phyloP scores from a whole-genome alignment of 75 land plant species.

The Pinus albicaulis region DNA sequence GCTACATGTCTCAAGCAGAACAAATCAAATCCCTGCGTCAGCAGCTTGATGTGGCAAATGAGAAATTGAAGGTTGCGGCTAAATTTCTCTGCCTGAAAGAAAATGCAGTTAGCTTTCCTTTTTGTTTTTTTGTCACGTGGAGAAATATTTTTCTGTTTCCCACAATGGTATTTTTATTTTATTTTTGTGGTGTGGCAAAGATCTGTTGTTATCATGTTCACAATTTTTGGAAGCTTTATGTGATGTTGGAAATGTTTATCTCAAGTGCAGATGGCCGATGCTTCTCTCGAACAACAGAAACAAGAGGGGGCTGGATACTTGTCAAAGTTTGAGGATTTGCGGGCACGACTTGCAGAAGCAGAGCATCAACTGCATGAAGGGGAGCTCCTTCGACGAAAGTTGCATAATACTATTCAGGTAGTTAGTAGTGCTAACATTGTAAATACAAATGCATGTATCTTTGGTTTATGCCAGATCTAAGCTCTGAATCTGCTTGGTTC shows the following conservation, averaged over 20 bases:
- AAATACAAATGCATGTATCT: background rate
- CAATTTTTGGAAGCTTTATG: background rate
- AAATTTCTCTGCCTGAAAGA: background rate
- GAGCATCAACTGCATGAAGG: slow-evolving; percentile 35
- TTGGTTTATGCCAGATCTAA: background rate
- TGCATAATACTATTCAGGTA: slow-evolving; percentile 52
- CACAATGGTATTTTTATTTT: background rate
- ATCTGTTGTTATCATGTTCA: background rate
- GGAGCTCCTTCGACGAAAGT: slow-evolving; percentile 29
- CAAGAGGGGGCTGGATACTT: slow-evolving; percentile 10
- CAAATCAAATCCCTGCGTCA: slow-evolving; percentile 20
- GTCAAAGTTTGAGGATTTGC: slow-evolving; percentile 21
- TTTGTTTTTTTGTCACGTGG: background rate
- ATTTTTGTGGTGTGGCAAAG: no score
- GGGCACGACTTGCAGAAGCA: slow-evolving; percentile 23
- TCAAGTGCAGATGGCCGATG: slow-evolving; percentile 18
- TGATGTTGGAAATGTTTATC: background rate
- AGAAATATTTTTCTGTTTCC: background rate
- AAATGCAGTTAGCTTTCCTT: background rate
- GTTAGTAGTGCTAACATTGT: background rate
- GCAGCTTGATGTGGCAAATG: slow-evolving; percentile 20
- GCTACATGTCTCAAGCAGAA: slow-evolving; percentile 16
- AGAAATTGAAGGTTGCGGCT: slow-evolving; percentile 20
- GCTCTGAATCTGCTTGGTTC: background rate
- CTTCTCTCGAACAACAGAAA: slow-evolving; percentile 14